A percentile compares a stretch with the other conserved stretches of the same genome.
Evolutionary conservation across 208 protist genomes (phyloP).

Genomic region (Leishmania turanica): DNA sequence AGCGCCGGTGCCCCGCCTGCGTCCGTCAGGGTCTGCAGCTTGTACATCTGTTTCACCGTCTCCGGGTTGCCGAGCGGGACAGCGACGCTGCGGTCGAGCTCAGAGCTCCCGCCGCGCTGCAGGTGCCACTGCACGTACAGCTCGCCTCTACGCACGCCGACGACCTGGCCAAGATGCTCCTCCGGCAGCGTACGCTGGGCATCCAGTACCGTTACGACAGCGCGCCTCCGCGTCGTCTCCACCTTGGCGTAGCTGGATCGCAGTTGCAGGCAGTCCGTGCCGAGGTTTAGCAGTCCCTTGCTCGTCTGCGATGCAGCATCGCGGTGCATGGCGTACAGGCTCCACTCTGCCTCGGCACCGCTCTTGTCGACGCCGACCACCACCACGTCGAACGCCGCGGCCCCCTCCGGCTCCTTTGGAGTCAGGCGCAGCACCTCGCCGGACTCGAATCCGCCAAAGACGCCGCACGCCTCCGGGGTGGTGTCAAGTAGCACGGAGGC

Average conservation of each 20-base stretch:
- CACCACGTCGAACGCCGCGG: constrained; percentile 47
- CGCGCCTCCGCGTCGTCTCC: constrained; percentile 33
- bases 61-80: constrained; percentile 54
- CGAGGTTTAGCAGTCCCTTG: constrained; percentile 64
- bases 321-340: constrained; percentile 55
- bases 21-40: constrained; percentile 35
- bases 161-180: constrained; percentile 77
- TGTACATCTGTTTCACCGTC: constrained; percentile 45
- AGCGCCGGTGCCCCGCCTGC: constrained; percentile 32
- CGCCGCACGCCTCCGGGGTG: constrained; percentile 49
- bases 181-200: constrained; percentile 57
- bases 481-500: constrained; percentile 55
- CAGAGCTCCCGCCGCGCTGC: constrained; percentile 43
- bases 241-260: constrained; percentile 45
- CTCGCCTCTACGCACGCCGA: constrained; percentile 74
- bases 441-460: constrained; percentile 70
- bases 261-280: constrained; percentile 65
- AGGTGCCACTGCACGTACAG: constrained; percentile 88
- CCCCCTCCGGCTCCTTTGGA: constrained; percentile 7
- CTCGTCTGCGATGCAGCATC: constrained; percentile 38
- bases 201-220: constrained; percentile 39
- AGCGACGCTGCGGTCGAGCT: constrained; percentile 76
- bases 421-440: constrained; percentile 65
- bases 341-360: constrained; percentile 58
- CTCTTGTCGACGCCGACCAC: constrained; percentile 72